Evolutionary conservation across 306 rosid genomes (phyloP), one percentile per base, ranked within the genome.

Genomic region (Cyamopsis tetragonoloba): DNA sequence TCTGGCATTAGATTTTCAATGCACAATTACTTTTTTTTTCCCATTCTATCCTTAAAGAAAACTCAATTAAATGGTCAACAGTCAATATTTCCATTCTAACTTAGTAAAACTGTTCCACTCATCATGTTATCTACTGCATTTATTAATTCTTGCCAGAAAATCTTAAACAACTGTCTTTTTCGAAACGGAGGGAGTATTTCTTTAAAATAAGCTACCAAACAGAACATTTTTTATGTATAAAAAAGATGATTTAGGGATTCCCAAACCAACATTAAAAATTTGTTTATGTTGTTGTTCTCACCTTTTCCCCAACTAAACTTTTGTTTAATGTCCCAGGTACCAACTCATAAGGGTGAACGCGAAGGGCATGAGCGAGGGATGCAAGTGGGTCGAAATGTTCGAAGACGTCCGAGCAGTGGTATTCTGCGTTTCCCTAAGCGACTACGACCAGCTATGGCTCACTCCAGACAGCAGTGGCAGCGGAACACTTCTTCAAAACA

Each of bases 311-410:
- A 41, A 69, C 19, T 57, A 64, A 62, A 62, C 43, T 11, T 13
- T 34, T 66, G 8, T 65, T 22, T 34, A n/a, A 10, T 87, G 51
- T 73, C 67, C 51, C 84, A 95, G 99, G 83, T 95, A 86, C 79
- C 99, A 95, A 76, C 96, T 95, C 17, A 90, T 95, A 79, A 85
- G 97, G 71, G 97, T 95, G 48, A 95, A 91, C 72, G 97, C 97
- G 17, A 88, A 82, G 86, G 99, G 99, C 70, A 86, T 95, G 84
- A 88, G 53, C 27, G 97, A 93, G 55, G 95, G 99, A 22, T 88
- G 99, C 76, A 95, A 90, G 71, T 90, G 99, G 99, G 97, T 90
- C 47, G 99, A 90, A 78, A 95, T 95, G 99, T 95, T 95, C 13
- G 97, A 90, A 83, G 99, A 95, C 31, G 99, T 95, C 7, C 85